A percentile compares a stretch with the other conserved stretches of the same genome.
Evolutionary conservation across 2,329 filamentous ascomycete genomes (phyloP).

Genomic region (Phyllosticta capitalensis): DNA sequence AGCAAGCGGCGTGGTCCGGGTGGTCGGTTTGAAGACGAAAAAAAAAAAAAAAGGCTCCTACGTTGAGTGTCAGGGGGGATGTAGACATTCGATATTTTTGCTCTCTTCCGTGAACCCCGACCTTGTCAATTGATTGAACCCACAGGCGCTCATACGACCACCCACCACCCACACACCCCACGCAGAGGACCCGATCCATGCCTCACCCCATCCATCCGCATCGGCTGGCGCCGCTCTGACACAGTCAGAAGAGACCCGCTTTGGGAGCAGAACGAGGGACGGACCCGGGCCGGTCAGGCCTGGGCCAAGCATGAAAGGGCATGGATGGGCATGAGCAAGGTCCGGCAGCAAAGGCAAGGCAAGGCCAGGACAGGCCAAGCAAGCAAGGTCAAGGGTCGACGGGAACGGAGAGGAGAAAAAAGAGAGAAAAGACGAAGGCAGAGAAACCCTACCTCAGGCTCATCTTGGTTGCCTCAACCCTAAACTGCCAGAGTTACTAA

Average conservation of each 20-base stretch:
- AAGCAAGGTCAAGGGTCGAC: not conserved
- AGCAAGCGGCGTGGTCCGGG: not conserved
- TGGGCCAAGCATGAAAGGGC: not conserved
- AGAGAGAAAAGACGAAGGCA: conserved; percentile 1
- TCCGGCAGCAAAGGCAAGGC: not conserved
- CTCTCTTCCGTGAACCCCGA: not conserved
- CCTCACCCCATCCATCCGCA: not conserved
- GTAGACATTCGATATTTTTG: not conserved
- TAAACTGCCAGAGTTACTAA: not conserved
- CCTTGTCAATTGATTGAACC: not conserved
- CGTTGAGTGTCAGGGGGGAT: too few relatives aligned
- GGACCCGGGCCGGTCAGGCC: not conserved
- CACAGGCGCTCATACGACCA: not conserved
- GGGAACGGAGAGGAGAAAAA: conserved; percentile 3
- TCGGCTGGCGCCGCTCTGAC: not conserved
- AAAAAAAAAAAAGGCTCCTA: not conserved
- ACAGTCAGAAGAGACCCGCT: not conserved
- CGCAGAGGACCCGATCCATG: not conserved
- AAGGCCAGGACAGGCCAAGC: not conserved
- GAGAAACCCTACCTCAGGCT: not conserved
- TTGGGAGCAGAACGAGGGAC: not conserved
- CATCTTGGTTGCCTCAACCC: not conserved
- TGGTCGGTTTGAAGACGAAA: too few relatives aligned
- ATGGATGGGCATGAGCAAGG: not conserved
- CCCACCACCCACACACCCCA: not conserved